A percentile compares a stretch with the other conserved stretches of the same genome.
Evolutionary conservation across 2,329 filamentous ascomycete genomes (phyloP).

Genomic region (Colletotrichum orbiculare): DNA sequence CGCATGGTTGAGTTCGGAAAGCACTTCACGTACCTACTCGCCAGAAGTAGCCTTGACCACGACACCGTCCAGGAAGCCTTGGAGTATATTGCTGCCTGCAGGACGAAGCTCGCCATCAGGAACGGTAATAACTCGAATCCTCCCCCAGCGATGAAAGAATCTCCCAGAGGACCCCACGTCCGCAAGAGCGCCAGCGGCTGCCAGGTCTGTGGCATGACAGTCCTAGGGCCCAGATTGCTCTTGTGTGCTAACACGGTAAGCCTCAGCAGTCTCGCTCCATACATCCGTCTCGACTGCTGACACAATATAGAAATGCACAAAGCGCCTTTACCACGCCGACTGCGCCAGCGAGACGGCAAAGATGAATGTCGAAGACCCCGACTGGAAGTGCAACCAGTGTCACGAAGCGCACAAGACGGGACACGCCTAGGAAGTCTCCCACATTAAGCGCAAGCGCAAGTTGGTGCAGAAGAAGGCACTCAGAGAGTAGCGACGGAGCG

Average conservation of each 20-base stretch:
- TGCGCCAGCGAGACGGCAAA: conserved; percentile 51
- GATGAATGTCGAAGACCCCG: conserved; percentile 49
- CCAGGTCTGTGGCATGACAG: conserved; percentile 58
- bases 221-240: conserved; percentile 59
- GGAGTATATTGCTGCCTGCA: conserved; percentile 55
- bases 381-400: conserved; percentile 36
- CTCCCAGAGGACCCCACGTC: conserved; percentile 48
- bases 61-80: conserved; percentile 56
- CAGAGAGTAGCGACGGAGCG: background rate
- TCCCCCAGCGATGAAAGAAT: conserved; percentile 39
- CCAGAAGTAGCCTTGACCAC: conserved; percentile 59
- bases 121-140: conserved; percentile 5
- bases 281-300: background rate
- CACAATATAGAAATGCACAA: conserved; percentile 52
- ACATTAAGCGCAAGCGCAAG: background rate
- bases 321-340: conserved; percentile 59
- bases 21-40: conserved; percentile 62
- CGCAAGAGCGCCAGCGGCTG: conserved; percentile 59
- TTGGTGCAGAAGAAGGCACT: conserved; percentile 1
- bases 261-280: conserved; percentile 5
- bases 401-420: conserved; percentile 5
- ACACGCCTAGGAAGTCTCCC: conserved; percentile 9
- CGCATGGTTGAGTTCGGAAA: conserved; percentile 67
- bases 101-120: conserved; percentile 42
- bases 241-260: conserved; percentile 63